Base-by-base conservation (phyloP, 192 early-diverging fungal genomes). In the Jimgerdemannia lactiflua region DNA sequence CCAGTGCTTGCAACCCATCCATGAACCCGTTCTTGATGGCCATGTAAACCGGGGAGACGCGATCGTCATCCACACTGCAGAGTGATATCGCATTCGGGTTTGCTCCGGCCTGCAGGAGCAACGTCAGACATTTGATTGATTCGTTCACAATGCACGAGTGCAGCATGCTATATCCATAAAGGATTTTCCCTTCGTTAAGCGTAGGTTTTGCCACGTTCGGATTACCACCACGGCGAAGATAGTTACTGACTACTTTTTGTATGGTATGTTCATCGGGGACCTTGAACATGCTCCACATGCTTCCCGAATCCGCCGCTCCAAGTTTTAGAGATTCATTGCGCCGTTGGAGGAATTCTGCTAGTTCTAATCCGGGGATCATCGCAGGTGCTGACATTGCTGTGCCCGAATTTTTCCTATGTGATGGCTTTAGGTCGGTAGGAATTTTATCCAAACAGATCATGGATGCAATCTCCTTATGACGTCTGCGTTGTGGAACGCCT, bases 151-250 rank as follows among this genome's bases (percentile, higher is more conserved):
- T 69, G 4, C 74, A 29, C 7, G 74, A 75, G 65, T 80, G 79
- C 19, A 80, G 65, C 42, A 80, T 64, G 65, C 75, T 44, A 42
- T 80, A 73, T 3, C 79, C 79, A 43, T 74, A 74, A 64, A 69
- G 75, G 3, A 80, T 71, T 11, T 43, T 39, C 39, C 70, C 70
- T 40, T 70, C 44, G 43, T 66, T 74, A 6, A 43, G 43, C 43
- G 70, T 76, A 69, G 68, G 69, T 10, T 80, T 76, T 20, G 79
- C 75, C 19, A 80, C 79, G 71, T 80, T 80, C 17, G 75, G 72
- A 39, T 70, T 65, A 4, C 79, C 79, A 4, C 79, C 79, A 19
- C 79, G 71, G 3, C 63, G 65, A 41, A 80, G 43, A 68, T 80
- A 80, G 39, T 73, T 80, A 39, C 79, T 80, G 74, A 39, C 40